Base-by-base conservation (phyloP, 179 eudicot species). In the Dionaea muscipula region DNA sequence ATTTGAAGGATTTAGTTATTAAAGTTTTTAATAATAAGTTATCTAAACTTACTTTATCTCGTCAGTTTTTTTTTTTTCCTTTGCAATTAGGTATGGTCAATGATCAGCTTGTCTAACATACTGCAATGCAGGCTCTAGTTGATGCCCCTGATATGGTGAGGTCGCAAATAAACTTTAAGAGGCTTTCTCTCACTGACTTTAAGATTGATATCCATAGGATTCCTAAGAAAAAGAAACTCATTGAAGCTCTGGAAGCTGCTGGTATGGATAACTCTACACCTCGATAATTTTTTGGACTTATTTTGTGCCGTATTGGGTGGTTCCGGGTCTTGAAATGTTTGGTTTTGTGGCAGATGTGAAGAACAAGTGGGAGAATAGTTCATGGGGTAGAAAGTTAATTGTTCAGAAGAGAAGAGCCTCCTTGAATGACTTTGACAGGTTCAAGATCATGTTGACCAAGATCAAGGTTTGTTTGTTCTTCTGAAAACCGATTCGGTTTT, bases 391-490 rank as follows among this genome's bases (percentile, higher is more conserved):
- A 15, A 50, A 50, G 33, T 17, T 50, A 2, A 50, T 50, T 7
- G 87, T 79, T 35, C 81, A 78, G 72, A 68, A 79, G 71, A 71
- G 68, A 58, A 79, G 87, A 58, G 84, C 81, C 3, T 55, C 75
- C 15, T 84, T 81, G 44, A 81, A 75, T 36, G 84, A 81, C 62
- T 81, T 81, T 26, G 84, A 79, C 55, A 74, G 87, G 71, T 81
- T 81, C 72, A 81, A 81, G 80, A 64, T 81, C 60, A 81, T 81
- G 87, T 62, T 81, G 80, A 84, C 87, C 25, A 78, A 81, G 77
- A 81, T 81, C 25, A 81, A 79, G 84, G 87, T 80, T 51, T 22
- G 79, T 74, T 18, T n/a, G n/a, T n/a, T n/a, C 38, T 39, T 16
- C 16, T 47, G 14, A 10, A 11, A 2, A 8, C 2, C 11, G 9